A percentile compares a stretch with the other conserved stretches of the same genome.
Evolutionary conservation across 345 rosid species (phyloP).

Genomic region (Jatropha curcas): DNA sequence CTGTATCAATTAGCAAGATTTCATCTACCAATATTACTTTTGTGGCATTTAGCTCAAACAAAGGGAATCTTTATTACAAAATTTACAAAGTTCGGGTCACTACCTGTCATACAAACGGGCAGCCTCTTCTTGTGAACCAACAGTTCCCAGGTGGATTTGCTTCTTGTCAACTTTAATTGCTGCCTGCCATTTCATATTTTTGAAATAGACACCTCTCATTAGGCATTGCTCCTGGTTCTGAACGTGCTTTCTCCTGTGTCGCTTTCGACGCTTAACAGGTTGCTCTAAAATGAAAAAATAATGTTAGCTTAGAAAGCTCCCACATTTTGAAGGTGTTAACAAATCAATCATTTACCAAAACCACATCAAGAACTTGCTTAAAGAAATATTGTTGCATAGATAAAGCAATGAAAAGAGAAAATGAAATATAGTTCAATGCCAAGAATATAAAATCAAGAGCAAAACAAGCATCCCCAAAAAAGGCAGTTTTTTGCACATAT

Average conservation of each 20-base stretch:
- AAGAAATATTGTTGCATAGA: neutral
- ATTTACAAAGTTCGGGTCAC: neutral
- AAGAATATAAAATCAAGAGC: neutral
- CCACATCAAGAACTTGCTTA: neutral
- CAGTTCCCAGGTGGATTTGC: conserved; percentile 95
- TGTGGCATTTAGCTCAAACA: neutral
- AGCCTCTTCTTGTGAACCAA: conserved; percentile 91
- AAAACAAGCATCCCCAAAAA: neutral
- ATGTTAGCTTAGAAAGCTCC: conserved; percentile 9
- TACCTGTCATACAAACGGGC: conserved; percentile 94
- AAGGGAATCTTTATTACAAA: neutral
- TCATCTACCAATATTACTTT: neutral
- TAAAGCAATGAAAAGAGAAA: neutral
- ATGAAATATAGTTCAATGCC: neutral
- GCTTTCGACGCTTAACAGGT: conserved; percentile 86
- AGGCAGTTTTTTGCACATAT: neutral
- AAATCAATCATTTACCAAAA: conserved; percentile 2
- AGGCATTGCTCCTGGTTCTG: conserved; percentile 90
- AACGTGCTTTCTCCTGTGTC: conserved; percentile 78
- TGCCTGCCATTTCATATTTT: conserved; percentile 99
- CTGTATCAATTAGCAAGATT: neutral
- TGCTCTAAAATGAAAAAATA: conserved; percentile 48
- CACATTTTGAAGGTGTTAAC: neutral
- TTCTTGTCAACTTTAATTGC: conserved; percentile 97
- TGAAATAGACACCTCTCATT: conserved; percentile 98